Conservation (phyloP, 768 basidiomycete genomes). For the Leccinum obscurum region DNA sequence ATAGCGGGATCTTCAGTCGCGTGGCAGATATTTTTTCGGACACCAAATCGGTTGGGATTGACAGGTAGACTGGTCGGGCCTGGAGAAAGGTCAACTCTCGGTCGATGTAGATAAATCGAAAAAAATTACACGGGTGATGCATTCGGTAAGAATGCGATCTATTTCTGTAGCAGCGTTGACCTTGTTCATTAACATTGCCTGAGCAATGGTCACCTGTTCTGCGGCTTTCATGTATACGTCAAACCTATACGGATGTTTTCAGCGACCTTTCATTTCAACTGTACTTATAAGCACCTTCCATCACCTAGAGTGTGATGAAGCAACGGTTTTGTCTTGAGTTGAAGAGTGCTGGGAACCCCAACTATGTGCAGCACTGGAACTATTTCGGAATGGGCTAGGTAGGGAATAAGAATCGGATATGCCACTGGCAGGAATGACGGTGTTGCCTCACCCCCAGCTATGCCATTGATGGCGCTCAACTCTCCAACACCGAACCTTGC, state of each 20-base stretch:
- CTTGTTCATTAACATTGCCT: slow-evolving; percentile 57
- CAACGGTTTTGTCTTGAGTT: slow-evolving; percentile 71
- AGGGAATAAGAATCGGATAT: slow-evolving; percentile 4
- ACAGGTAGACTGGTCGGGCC: slow-evolving; percentile 86
- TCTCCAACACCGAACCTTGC: slow-evolving; percentile 91
- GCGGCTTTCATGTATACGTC: slow-evolving; percentile 79
- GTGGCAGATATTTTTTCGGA: slow-evolving; percentile 63
- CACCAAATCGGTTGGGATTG: slow-evolving; percentile 83
- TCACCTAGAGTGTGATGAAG: slow-evolving; percentile 91
- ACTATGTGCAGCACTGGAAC: slow-evolving; percentile 89
- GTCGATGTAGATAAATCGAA: not conserved
- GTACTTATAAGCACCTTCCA: slow-evolving; percentile 47
- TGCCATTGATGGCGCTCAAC: slow-evolving; percentile 81
- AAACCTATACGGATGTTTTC: slow-evolving; percentile 46
- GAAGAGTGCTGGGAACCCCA: slow-evolving; percentile 72
- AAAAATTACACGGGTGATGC: slow-evolving; percentile 51
- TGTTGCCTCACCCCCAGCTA: slow-evolving; percentile 62
- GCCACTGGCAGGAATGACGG: not conserved
- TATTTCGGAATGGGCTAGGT: slow-evolving; percentile 77
- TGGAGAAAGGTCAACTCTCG: slow-evolving; percentile 25
- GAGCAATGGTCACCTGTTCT: slow-evolving; percentile 70
- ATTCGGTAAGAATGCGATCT: slow-evolving; percentile 74
- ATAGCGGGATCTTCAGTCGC: slow-evolving; percentile 60
- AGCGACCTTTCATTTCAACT: not conserved
- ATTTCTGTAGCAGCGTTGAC: slow-evolving; percentile 65